Conservation (phyloP, 2,329 filamentous ascomycete species). For the Phialophora chinensis region DNA sequence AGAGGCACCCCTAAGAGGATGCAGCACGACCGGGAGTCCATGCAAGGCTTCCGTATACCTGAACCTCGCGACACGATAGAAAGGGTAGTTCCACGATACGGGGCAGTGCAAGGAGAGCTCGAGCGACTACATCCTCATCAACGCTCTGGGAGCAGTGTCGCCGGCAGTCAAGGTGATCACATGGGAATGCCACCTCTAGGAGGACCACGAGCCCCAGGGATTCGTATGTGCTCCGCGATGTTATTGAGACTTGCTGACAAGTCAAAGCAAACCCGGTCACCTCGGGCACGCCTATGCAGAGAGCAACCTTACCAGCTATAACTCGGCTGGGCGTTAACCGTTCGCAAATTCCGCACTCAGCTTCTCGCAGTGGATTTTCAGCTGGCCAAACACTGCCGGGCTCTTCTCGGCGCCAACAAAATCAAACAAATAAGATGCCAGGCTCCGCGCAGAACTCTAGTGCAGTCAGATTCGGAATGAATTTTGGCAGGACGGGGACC, state of each 20-base stretch:
- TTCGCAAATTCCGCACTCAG: conserved; percentile 23
- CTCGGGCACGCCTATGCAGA: conserved; percentile 24
- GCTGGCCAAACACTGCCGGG: conserved; percentile 9
- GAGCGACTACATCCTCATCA: conserved; percentile 50
- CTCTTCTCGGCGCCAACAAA: conserved; percentile 17
- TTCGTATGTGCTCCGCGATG: conserved; percentile 17
- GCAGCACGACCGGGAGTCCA: conserved; percentile 37
- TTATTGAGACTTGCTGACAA: conserved; percentile 15
- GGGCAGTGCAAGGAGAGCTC: conserved; percentile 41
- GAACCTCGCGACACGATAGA: conserved; percentile 24
- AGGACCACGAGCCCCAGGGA: conserved; percentile 5
- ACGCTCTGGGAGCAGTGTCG: conserved; percentile 29
- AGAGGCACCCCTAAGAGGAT: conserved; percentile 31
- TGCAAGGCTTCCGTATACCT: conserved; percentile 4
- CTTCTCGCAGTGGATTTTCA: conserved; percentile 11
- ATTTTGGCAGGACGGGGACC: conserved; percentile 18
- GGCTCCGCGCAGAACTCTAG: conserved; percentile 9
- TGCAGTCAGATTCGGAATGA: conserved; percentile 18
- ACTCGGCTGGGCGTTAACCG: conserved; percentile 20
- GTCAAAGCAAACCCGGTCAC: conserved; percentile 13
- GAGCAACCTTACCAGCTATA: conserved; percentile 20
- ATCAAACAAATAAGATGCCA: conserved; percentile 13
- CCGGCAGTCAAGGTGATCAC: conserved; percentile 15
- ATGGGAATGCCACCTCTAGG: conserved; percentile 21
- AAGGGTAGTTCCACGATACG: conserved; percentile 35